Evolutionary conservation across 305 asterid genomes (phyloP).

Genomic region (Stenogyne calaminthoides): DNA sequence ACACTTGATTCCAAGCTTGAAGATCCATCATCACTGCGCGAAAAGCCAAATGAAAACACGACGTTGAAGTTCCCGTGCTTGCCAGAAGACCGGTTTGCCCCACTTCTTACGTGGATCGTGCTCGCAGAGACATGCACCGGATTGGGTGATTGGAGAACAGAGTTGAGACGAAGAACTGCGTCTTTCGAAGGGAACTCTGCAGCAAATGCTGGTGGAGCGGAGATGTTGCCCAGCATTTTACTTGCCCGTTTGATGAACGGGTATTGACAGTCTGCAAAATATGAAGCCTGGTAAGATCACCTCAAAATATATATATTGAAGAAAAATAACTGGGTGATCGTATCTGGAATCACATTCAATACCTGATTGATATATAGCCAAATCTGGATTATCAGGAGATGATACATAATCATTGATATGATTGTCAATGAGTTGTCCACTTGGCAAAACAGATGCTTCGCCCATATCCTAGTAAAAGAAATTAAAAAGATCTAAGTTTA

Average conservation of each 20-base stretch:
- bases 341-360: constrained; percentile 4
- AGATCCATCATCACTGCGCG: constrained; percentile 50
- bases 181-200: constrained; percentile 79
- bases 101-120: constrained; percentile 47
- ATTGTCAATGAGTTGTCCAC: constrained; percentile 36
- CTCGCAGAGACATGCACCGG: constrained; percentile 58
- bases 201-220: constrained; percentile 89
- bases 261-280: constrained; percentile 51
- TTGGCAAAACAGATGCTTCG: constrained; percentile 38
- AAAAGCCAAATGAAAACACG: constrained; percentile 61
- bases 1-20: constrained; percentile 55
- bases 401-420: constrained; percentile 31
- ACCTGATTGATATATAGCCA: constrained; percentile 57
- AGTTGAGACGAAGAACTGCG: constrained; percentile 46
- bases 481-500: constrained; percentile 12
- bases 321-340: not conserved
- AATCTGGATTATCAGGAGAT: constrained; percentile 38
- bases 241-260: constrained; percentile 67
- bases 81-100: constrained; percentile 31
- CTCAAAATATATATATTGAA: not conserved
- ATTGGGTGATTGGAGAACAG: constrained; percentile 40
- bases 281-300: constrained; percentile 9
- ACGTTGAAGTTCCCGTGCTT: constrained; percentile 54
- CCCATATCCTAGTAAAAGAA: constrained; percentile 41
- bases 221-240: constrained; percentile 63